These are phyloP conservation scores for Neurospora pannonica DNA, from an alignment of 495 filamentous ascomycete species.

Conservation along the genomic window DNA sequence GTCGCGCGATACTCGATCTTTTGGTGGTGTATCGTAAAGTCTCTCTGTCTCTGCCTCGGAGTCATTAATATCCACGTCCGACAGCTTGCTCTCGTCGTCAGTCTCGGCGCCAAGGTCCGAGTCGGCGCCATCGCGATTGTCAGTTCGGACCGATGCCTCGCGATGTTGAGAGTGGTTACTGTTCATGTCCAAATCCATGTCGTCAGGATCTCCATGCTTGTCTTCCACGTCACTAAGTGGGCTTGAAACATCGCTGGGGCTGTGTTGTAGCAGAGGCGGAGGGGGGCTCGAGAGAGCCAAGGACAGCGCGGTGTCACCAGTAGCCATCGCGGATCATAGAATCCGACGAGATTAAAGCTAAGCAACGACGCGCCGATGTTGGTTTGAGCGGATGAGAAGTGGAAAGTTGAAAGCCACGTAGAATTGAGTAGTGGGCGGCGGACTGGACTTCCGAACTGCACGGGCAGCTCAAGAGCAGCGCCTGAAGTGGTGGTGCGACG, in stretches of 20 bases:
- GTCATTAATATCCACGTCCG: conserved; percentile 61
- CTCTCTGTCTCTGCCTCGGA: conserved; percentile 98
- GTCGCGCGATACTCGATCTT: conserved; percentile 54
- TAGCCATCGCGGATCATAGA: conserved; percentile 32
- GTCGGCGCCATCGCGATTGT: conserved; percentile 22
- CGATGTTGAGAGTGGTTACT: conserved; percentile 1
- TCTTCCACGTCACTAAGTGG: conserved; percentile 94
- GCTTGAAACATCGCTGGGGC: conserved; percentile 37
- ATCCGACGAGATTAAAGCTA: background rate
- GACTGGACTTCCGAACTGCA: conserved; percentile 4
- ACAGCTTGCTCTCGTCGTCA: conserved; percentile 31
- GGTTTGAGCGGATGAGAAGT: conserved; percentile 7
- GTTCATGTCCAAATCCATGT: conserved; percentile 32
- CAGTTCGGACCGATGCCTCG: background rate
- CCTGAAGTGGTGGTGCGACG: conserved; percentile 9
- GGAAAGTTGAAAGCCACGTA: conserved; percentile 13
- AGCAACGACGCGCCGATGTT: conserved; percentile 7
- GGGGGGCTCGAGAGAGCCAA: conserved; percentile 37
- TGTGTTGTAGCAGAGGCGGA: conserved; percentile 28
- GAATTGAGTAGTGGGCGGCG: conserved; percentile 11
- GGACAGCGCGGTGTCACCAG: conserved; percentile 34
- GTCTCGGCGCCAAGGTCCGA: conserved; percentile 21
- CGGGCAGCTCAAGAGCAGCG: conserved; percentile 14
- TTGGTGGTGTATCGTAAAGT: conserved; percentile 82
- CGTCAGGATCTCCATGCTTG: conserved; percentile 41